Percentiles rank a stretch among this genome's conserved stretches.
Conservation (phyloP, 2,329 filamentous ascomycete genomes). For the Aspergillus sclerotialis region DNA sequence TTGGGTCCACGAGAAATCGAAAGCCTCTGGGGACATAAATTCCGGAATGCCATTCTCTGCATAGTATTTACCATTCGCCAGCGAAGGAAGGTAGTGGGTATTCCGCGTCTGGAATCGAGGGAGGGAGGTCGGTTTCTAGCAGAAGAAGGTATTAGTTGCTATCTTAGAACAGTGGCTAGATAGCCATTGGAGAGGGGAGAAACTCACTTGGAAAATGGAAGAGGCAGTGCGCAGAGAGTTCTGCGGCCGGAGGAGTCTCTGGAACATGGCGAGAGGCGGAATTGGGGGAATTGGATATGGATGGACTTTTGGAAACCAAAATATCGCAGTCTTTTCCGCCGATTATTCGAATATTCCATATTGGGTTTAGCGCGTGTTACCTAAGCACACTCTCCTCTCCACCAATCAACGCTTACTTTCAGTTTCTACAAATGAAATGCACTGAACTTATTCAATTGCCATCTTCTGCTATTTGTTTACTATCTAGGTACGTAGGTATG, state of each 20-base stretch:
- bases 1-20: constrained; percentile 70
- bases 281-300: too few relatives aligned
- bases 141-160: constrained; percentile 14
- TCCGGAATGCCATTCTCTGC: constrained; percentile 55
- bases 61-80: constrained; percentile 42
- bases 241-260: constrained; percentile 38
- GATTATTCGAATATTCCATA: too few relatives aligned
- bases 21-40: constrained; percentile 63
- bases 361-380: too few relatives aligned
- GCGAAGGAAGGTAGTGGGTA: constrained; percentile 42
- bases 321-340: too few relatives aligned
- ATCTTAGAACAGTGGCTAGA: not conserved
- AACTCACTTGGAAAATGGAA: constrained; percentile 28
- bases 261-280: constrained; percentile 32
- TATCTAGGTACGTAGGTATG: too few relatives aligned
- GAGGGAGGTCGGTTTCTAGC: constrained; percentile 28
- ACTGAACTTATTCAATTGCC: too few relatives aligned
- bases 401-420: too few relatives aligned
- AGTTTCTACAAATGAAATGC: too few relatives aligned
- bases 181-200: constrained; percentile 6
- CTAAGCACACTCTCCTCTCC: too few relatives aligned
- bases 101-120: constrained; percentile 29
- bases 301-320: too few relatives aligned
- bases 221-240: constrained; percentile 35
- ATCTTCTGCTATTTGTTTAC: too few relatives aligned